Conservation (phyloP, 257 asterid species). For the Solanum tarijense region DNA sequence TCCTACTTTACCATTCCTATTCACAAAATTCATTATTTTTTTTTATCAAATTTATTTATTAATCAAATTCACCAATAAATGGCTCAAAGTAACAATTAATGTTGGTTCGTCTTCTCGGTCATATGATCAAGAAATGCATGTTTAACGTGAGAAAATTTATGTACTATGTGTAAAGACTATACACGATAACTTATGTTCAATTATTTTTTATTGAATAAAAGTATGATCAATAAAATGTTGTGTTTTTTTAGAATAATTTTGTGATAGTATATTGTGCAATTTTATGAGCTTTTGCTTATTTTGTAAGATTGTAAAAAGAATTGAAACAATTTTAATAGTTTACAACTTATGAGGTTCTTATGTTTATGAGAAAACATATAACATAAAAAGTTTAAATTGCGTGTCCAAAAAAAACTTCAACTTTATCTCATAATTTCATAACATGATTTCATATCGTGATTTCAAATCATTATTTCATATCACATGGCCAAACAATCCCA, state of each 20-base stretch:
- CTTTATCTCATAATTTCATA: not conserved
- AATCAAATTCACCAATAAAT: too few relatives aligned
- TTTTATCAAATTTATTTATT: too few relatives aligned
- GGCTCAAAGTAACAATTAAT: not conserved
- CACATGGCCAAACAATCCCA: not conserved
- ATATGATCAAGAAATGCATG: not conserved
- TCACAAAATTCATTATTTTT: too few relatives aligned
- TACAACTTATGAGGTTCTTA: not conserved
- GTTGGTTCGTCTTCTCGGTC: too few relatives aligned
- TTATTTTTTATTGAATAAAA: too few relatives aligned
- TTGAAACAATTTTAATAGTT: not conserved
- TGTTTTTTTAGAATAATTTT: not conserved
- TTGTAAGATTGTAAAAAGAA: not conserved
- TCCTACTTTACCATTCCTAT: too few relatives aligned
- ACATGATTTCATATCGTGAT: too few relatives aligned
- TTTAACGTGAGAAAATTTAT: not conserved
- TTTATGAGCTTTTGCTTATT: not conserved
- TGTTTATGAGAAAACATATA: not conserved
- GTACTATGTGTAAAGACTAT: not conserved
- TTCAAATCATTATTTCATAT: not conserved
- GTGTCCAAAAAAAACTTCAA: not conserved
- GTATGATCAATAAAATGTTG: not conserved
- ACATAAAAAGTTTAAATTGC: not conserved
- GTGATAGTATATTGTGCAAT: not conserved
- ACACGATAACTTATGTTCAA: not conserved